Evolutionary conservation across 2,329 filamentous ascomycete species (phyloP).

Genomic region (Alternaria panax): DNA sequence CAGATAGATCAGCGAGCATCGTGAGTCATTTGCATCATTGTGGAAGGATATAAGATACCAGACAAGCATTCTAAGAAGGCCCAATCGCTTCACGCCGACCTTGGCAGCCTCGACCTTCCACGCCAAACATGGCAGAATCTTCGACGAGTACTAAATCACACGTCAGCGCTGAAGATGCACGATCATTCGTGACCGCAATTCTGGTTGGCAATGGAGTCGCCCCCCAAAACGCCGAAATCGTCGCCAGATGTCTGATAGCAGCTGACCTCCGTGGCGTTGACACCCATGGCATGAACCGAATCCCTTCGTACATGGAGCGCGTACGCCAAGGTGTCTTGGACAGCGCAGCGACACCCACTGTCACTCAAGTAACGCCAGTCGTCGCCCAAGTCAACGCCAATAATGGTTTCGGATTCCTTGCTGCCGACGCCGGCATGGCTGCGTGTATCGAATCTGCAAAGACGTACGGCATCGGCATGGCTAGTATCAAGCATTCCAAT

Average conservation of each 20-base stretch:
- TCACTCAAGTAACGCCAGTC: conserved; percentile 71
- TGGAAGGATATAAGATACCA: neutral
- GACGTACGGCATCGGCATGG: conserved; percentile 76
- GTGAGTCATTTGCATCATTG: neutral
- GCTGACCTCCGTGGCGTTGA: conserved; percentile 84
- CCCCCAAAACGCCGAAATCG: conserved; percentile 63
- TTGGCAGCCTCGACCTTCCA: neutral
- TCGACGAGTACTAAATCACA: neutral
- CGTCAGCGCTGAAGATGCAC: conserved; percentile 24
- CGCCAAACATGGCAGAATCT: neutral
- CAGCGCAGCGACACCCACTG: conserved; percentile 63
- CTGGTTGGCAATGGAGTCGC: conserved; percentile 69
- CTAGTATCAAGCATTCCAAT: conserved; percentile 76
- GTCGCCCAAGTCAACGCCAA: conserved; percentile 70
- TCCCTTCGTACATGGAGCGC: conserved; percentile 78
- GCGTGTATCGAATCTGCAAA: conserved; percentile 72
- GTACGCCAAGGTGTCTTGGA: conserved; percentile 74
- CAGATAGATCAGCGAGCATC: neutral
- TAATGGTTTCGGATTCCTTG: conserved; percentile 79
- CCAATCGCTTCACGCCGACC: neutral
- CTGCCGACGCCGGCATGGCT: conserved; percentile 70
- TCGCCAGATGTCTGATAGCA: conserved; percentile 72
- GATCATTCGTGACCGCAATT: conserved; percentile 60
- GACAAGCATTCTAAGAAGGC: neutral
- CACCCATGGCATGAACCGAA: conserved; percentile 79